Conservation (phyloP, 2,329 filamentous ascomycete species). For the Cladosporium sp. region DNA sequence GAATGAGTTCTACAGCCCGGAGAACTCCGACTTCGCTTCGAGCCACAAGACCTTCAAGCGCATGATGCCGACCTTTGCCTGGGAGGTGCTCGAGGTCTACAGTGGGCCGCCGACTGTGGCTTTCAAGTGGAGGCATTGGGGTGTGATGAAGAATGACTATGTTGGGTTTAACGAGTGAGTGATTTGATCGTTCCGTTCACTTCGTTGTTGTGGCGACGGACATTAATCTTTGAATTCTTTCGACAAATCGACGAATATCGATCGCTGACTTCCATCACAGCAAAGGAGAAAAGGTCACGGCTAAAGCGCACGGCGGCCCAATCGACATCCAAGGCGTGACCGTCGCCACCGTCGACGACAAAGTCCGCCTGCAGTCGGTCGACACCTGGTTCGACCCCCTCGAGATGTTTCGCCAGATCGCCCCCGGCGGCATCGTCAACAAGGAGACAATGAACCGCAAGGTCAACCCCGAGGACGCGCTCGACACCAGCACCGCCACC, state of each 20-base stretch:
- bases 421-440: constrained; percentile 43
- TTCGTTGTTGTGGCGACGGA: not conserved
- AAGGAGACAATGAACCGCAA: constrained; percentile 36
- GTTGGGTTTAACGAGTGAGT: constrained; percentile 57
- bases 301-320: constrained; percentile 53
- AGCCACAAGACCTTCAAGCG: constrained; percentile 67
- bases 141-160: constrained; percentile 60
- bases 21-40: constrained; percentile 54
- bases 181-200: not conserved
- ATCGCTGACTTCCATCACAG: constrained; percentile 33
- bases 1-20: constrained; percentile 59
- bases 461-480: constrained; percentile 24
- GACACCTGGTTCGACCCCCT: constrained; percentile 62
- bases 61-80: constrained; percentile 68
- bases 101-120: constrained; percentile 56
- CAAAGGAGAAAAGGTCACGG: constrained; percentile 56
- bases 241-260: constrained; percentile 2
- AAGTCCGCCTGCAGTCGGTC: constrained; percentile 51
- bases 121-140: constrained; percentile 65
- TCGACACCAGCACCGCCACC: constrained; percentile 15
- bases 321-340: constrained; percentile 60
- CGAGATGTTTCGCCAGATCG: constrained; percentile 62
- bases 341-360: constrained; percentile 56
- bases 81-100: constrained; percentile 65
- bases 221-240: not conserved